Conservation (phyloP, 148 eudicot genomes). For the Agrostemma githago region DNA sequence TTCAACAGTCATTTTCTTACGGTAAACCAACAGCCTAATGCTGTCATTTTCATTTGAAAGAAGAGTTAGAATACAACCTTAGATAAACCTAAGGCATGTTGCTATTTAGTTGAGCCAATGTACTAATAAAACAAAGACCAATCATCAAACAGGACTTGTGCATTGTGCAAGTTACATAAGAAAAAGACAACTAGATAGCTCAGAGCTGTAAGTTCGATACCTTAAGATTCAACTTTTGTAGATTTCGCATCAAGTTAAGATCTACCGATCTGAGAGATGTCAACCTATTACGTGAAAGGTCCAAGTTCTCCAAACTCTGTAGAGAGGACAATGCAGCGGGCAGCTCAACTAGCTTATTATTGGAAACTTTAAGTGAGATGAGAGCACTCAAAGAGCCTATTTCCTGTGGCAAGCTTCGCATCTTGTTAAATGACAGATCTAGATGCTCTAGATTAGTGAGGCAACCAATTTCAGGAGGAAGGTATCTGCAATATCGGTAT, state of each 20-base stretch:
- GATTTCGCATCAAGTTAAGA: slow-evolving; percentile 64
- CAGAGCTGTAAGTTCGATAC: slow-evolving; percentile 29
- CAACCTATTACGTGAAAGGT: slow-evolving; percentile 78
- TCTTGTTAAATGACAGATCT: slow-evolving; percentile 85
- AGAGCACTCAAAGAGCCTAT: slow-evolving; percentile 56
- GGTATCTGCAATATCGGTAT: slow-evolving; percentile 54
- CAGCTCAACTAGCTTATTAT: slow-evolving; percentile 70
- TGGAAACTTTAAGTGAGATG: slow-evolving; percentile 61
- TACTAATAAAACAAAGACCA: neutral
- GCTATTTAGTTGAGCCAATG: neutral
- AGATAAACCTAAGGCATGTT: neutral
- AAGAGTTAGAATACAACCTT: neutral
- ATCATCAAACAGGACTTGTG: neutral
- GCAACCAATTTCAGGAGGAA: slow-evolving; percentile 88
- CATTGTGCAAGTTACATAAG: neutral
- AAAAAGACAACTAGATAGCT: neutral
- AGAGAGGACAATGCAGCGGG: slow-evolving; percentile 66
- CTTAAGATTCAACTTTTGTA: slow-evolving; percentile 75
- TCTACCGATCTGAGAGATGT: slow-evolving; percentile 62
- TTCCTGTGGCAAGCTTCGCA: slow-evolving; percentile 77
- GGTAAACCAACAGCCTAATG: neutral
- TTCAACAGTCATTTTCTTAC: neutral
- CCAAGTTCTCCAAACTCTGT: slow-evolving; percentile 65
- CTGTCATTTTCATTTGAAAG: neutral
- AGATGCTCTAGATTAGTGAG: slow-evolving; percentile 69